Evolutionary conservation across 2,329 filamentous ascomycete species (phyloP).

Genomic region (Aspergillus japonicus): DNA sequence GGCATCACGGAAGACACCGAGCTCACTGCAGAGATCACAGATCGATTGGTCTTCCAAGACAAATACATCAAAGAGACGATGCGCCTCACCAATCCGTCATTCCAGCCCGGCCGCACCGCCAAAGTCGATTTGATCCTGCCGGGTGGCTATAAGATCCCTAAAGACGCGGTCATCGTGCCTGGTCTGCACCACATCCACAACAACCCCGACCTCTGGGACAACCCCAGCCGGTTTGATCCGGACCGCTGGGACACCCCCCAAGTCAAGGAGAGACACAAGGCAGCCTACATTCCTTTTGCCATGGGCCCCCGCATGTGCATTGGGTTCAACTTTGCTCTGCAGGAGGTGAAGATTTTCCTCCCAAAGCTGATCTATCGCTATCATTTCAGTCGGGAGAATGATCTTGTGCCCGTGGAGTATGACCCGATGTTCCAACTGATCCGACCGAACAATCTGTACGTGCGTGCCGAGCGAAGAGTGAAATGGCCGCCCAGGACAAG

Average conservation of each 20-base stretch:
- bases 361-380: constrained; percentile 61
- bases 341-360: constrained; percentile 58
- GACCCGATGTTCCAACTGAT: constrained; percentile 34
- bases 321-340: constrained; percentile 64
- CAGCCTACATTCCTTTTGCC: constrained; percentile 60
- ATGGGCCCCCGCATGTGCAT: constrained; percentile 59
- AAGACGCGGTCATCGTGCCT: constrained; percentile 54
- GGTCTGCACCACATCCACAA: constrained; percentile 49
- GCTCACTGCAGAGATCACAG: constrained; percentile 50
- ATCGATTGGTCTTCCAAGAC: constrained; percentile 47
- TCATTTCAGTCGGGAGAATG: constrained; percentile 53
- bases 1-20: constrained; percentile 46
- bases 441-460: constrained; percentile 28
- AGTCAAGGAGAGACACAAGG: constrained; percentile 53
- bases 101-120: constrained; percentile 59
- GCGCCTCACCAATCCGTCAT: constrained; percentile 60
- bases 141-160: constrained; percentile 57
- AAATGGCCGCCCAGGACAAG: constrained; percentile 24
- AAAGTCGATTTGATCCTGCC: constrained; percentile 58
- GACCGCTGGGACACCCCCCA: constrained; percentile 59
- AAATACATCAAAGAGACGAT: constrained; percentile 59
- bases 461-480: constrained; percentile 18
- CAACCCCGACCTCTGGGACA: constrained; percentile 58
- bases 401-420: constrained; percentile 46
- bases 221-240: constrained; percentile 58